Evolutionary conservation across 2,329 filamentous ascomycete species (phyloP).

Genomic region (Dendrostoma leiphaemia): DNA sequence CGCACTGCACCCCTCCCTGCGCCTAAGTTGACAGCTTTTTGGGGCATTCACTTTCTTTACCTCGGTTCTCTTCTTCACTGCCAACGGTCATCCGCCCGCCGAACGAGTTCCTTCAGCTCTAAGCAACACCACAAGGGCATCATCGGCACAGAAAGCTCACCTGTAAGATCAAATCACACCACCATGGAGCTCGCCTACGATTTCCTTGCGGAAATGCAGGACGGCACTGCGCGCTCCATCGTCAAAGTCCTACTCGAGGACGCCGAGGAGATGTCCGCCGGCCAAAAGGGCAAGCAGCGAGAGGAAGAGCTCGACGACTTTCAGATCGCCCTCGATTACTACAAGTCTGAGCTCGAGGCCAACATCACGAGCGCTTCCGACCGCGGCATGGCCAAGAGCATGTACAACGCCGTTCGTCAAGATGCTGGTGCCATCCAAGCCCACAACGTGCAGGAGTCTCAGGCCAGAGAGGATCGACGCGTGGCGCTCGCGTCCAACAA

Average conservation of each 20-base stretch:
- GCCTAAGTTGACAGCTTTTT: no score
- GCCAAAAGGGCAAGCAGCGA: neutral
- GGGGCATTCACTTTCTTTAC: no score
- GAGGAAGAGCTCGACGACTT: neutral
- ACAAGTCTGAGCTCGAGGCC: neutral
- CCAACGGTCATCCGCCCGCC: no score
- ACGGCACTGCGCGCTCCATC: neutral
- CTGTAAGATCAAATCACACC: no score
- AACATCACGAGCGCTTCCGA: neutral
- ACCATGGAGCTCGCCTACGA: no score
- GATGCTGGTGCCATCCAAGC: neutral
- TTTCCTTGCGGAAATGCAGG: neutral
- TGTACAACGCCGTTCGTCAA: neutral
- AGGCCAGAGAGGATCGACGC: neutral
- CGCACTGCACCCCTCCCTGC: no score
- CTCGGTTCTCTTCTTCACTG: no score
- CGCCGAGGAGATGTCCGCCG: neutral
- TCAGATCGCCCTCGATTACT: neutral
- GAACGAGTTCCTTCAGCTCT: no score
- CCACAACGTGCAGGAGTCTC: neutral
- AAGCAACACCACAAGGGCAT: no score
- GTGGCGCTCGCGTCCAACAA: neutral
- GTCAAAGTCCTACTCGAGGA: neutral
- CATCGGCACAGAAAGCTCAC: no score
- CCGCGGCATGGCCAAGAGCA: neutral